phyloP scores from a whole-genome alignment of 1,139 yeast species.

The Saccharomyces hybrid region DNA sequence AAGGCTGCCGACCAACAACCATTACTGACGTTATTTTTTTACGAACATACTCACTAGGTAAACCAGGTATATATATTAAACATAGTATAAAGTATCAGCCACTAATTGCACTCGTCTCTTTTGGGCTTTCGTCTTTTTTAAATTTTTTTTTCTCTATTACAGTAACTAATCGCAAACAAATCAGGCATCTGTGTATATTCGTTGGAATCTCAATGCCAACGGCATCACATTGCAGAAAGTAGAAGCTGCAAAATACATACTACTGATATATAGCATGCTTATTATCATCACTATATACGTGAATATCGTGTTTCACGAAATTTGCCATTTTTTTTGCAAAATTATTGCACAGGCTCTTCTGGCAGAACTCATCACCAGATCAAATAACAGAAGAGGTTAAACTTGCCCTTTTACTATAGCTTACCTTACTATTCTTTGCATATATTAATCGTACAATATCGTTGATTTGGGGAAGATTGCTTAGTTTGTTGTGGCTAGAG shows the following conservation, averaged over 20 bases:
- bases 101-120: background rate
- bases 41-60: background rate
- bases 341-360: background rate
- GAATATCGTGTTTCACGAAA: background rate
- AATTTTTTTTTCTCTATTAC: too few relatives aligned
- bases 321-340: background rate
- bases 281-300: background rate
- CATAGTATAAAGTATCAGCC: background rate
- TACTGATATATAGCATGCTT: background rate
- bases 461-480: background rate
- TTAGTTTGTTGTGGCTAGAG: background rate
- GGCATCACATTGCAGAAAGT: background rate
- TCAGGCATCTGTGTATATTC: too few relatives aligned
- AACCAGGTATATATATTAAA: too few relatives aligned
- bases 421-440: background rate
- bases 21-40: background rate
- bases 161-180: too few relatives aligned
- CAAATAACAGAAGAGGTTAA: background rate
- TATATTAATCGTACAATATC: background rate
- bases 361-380: conserved; percentile 1
- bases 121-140: background rate
- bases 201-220: too few relatives aligned
- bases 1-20: background rate
- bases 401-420: background rate
- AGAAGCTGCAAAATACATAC: background rate